Evolutionary conservation across 768 basidiomycete genomes (phyloP).

Genomic region (Kwoniella mangroviensis): DNA sequence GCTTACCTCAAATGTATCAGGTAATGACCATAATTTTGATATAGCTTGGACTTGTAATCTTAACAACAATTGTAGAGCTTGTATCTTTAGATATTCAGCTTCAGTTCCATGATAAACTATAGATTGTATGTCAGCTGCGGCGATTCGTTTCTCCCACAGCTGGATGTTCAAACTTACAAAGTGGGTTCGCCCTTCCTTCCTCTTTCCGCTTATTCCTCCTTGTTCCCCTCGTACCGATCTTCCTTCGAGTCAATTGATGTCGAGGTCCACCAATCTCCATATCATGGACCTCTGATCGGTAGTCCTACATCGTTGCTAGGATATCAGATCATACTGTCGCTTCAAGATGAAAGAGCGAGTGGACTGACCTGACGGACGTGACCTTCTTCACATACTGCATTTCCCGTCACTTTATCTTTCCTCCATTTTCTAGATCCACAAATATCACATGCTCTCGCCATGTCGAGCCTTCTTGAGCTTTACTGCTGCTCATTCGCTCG

Average conservation of each 20-base stretch:
- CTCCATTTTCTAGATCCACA: conserved; percentile 88
- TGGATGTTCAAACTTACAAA: conserved; percentile 61
- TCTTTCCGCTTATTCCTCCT: conserved; percentile 63
- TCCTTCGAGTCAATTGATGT: conserved; percentile 70
- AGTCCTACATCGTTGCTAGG: conserved; percentile 64
- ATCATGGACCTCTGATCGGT: conserved; percentile 78
- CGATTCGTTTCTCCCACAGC: neutral
- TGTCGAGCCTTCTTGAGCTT: conserved; percentile 2
- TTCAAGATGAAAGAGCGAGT: neutral
- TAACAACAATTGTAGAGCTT: conserved; percentile 80
- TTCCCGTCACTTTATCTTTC: conserved; percentile 78
- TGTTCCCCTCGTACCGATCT: conserved; percentile 63
- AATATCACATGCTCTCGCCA: conserved; percentile 67
- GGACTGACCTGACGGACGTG: conserved; percentile 79
- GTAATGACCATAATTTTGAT: conserved; percentile 46
- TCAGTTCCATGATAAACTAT: conserved; percentile 82
- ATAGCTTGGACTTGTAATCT: conserved; percentile 68
- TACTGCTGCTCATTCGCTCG: too few relatives aligned
- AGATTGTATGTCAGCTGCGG: neutral
- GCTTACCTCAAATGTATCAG: conserved; percentile 50
- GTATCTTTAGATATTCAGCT: conserved; percentile 78
- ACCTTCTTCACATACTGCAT: conserved; percentile 85
- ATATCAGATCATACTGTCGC: too few relatives aligned
- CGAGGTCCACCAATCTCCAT: conserved; percentile 66
- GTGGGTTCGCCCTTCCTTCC: conserved; percentile 65